phyloP scores from a whole-genome alignment of 2,329 filamentous ascomycete genomes.

The Monosporascus sp. region DNA sequence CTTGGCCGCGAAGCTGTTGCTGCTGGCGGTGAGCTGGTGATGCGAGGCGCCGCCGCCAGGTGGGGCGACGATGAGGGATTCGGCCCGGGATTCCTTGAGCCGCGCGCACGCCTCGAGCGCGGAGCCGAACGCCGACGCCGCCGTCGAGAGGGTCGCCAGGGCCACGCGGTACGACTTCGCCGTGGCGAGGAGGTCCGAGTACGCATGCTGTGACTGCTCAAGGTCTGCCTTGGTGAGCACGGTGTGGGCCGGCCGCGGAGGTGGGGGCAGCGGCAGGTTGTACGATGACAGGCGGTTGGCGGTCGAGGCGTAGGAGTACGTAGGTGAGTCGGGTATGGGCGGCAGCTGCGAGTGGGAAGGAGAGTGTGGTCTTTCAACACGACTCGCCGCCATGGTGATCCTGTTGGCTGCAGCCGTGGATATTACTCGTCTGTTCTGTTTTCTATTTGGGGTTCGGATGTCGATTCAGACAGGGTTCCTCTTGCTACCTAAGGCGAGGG shows the following conservation, averaged over 20 bases:
- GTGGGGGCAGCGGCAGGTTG: conserved; percentile 56
- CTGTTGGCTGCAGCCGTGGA: too few species aligned
- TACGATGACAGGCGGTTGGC: conserved; percentile 54
- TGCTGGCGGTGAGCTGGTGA: conserved; percentile 9
- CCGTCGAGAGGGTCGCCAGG: conserved; percentile 54
- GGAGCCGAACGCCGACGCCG: conserved; percentile 58
- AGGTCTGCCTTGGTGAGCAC: conserved; percentile 61
- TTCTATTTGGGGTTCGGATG: neutral
- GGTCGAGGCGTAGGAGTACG: conserved; percentile 59
- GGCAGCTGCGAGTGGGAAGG: conserved; percentile 53
- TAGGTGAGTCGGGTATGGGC: conserved; percentile 57
- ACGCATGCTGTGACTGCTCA: conserved; percentile 56
- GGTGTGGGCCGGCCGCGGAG: conserved; percentile 51
- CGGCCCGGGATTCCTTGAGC: conserved; percentile 60
- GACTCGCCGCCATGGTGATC: neutral
- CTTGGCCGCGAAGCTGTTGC: conserved; percentile 40
- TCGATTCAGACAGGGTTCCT: neutral
- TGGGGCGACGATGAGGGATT: conserved; percentile 39
- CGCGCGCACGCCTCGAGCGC: conserved; percentile 64
- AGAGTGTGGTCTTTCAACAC: conserved; percentile 32
- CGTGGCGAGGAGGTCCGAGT: conserved; percentile 55
- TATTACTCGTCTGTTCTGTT: neutral
- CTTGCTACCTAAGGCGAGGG: neutral
- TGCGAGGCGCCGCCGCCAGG: conserved; percentile 10
- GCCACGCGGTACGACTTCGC: conserved; percentile 61